Evolutionary conservation across 2,329 filamentous ascomycete species (phyloP), one percentile per base, ranked within the genome.

Genomic region (Colletotrichum orbiculare): DNA sequence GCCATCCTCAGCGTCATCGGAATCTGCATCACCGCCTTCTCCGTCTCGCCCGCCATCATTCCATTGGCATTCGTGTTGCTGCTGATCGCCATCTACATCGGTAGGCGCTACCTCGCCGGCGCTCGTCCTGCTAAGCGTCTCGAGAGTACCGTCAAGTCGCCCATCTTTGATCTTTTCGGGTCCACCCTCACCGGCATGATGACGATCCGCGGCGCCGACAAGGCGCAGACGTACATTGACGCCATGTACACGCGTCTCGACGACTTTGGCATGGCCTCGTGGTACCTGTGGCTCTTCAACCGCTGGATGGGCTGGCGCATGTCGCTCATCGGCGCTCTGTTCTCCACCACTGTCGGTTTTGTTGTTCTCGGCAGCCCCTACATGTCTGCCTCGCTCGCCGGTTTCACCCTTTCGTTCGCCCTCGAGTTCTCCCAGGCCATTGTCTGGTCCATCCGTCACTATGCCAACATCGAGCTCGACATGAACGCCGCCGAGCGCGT

Each of bases 401-500:
- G 92, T 0, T 94, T 95, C 70, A 91, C 91, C 0, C 78, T 95
- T 43, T 87, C 87, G 2, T 94, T 94, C 74, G 87, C 91, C 0
- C 80, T 94, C 37, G 87, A 91, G 60, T 92, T 93, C 72, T 86
- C 89, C 0, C 77, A 77, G 13, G 82, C 83, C 8, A 85, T 93
- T 59, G 85, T 89, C 53, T 91, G 87, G 85, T 83, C 87, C 0
- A 85, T 93, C 42, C 83, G 90, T 2, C 80, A 88, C 60, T 93
- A 92, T 72, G 85, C 90, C 0, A 89, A 87, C 67, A 79, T 93
- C 17, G 92, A 95, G 73, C 79, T 94, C 4, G 87, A 92, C 71
- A 93, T 94, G 90, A 94, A 94, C 71, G 87, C 91, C 0, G 88
- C 89, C 0, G 92, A 95, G 76, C 83, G 92, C 37, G 87, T 95